Percentiles rank a stretch among this genome's conserved stretches.
These are phyloP conservation scores for Paraurostyla sp. DNA, from an alignment of 73 alveolate genomes.

Conservation along the genomic window DNA sequence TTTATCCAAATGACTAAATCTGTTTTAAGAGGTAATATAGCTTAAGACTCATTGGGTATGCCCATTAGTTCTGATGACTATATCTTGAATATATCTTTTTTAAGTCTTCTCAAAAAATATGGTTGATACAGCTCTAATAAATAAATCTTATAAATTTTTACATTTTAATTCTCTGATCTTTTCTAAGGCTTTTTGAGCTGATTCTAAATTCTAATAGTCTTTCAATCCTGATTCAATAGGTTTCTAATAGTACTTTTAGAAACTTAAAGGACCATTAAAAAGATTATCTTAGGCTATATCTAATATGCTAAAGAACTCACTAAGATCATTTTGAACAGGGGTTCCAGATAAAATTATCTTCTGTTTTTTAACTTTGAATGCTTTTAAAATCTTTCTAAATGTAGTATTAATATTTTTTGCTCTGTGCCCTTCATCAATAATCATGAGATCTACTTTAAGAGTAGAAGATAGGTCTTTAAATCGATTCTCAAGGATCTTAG, in stretches of 20 bases:
- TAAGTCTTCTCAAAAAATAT: slow-evolving; percentile 71
- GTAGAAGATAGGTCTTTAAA: neutral
- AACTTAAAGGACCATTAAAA: slow-evolving; percentile 62
- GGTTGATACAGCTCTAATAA: slow-evolving; percentile 70
- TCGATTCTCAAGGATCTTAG: neutral
- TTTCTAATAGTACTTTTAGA: slow-evolving; percentile 60
- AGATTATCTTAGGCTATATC: slow-evolving; percentile 71
- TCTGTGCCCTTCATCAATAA: slow-evolving; percentile 86
- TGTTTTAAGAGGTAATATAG: slow-evolving; percentile 24
- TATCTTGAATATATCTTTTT: slow-evolving; percentile 47
- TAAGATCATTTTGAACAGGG: slow-evolving; percentile 77
- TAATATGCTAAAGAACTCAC: slow-evolving; percentile 75
- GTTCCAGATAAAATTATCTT: slow-evolving; percentile 76
- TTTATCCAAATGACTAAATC: slow-evolving; percentile 39
- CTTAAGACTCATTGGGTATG: neutral
- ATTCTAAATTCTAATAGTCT: slow-evolving; percentile 24
- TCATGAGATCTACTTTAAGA: slow-evolving; percentile 59
- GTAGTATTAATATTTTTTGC: slow-evolving; percentile 72
- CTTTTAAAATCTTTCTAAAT: slow-evolving; percentile 52
- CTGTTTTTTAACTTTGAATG: slow-evolving; percentile 42
- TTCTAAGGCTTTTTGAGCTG: slow-evolving; percentile 46
- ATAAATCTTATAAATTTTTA: neutral
- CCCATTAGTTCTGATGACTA: slow-evolving; percentile 13
- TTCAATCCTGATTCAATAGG: slow-evolving; percentile 74
- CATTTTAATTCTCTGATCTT: neutral